Conservation (phyloP, 768 basidiomycete genomes). For the Lactarius pseudohatsudake region DNA sequence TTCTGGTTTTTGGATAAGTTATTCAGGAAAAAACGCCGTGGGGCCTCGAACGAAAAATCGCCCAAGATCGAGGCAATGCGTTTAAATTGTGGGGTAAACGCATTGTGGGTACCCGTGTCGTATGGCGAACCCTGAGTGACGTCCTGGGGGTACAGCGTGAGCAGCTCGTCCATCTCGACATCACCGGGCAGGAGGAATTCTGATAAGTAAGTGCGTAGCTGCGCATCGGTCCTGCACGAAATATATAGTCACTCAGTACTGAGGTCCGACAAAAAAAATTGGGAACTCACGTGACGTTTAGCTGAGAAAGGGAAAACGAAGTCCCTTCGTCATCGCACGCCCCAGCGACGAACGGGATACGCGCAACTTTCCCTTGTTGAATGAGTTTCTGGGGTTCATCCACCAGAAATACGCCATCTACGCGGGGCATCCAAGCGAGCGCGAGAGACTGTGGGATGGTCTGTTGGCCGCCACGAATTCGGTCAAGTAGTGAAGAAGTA, state of each 20-base stretch:
- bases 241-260: no score
- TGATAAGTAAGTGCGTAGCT: slow-evolving; percentile 20
- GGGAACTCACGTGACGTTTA: slow-evolving; percentile 33
- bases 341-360: slow-evolving; percentile 33
- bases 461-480: neutral
- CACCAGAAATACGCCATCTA: slow-evolving; percentile 43
- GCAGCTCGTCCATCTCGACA: slow-evolving; percentile 20
- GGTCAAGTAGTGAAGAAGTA: neutral
- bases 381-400: slow-evolving; percentile 37
- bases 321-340: slow-evolving; percentile 36
- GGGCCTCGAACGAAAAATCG: slow-evolving; percentile 39
- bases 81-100: slow-evolving; percentile 41
- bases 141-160: slow-evolving; percentile 24
- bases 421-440: slow-evolving; percentile 40
- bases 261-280: no score
- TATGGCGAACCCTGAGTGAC: slow-evolving; percentile 35
- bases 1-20: slow-evolving; percentile 36
- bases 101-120: slow-evolving; percentile 29
- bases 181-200: slow-evolving; percentile 11
- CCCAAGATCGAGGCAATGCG: slow-evolving; percentile 42
- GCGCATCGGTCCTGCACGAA: slow-evolving; percentile 23
- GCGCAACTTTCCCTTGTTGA: slow-evolving; percentile 37
- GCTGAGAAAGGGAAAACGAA: slow-evolving; percentile 24
- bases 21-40: slow-evolving; percentile 40
- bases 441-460: slow-evolving; percentile 29